These are phyloP conservation scores for Fomitopsis palustris DNA, from an alignment of 1,284 basidiomycete species.

Conservation along the genomic window DNA sequence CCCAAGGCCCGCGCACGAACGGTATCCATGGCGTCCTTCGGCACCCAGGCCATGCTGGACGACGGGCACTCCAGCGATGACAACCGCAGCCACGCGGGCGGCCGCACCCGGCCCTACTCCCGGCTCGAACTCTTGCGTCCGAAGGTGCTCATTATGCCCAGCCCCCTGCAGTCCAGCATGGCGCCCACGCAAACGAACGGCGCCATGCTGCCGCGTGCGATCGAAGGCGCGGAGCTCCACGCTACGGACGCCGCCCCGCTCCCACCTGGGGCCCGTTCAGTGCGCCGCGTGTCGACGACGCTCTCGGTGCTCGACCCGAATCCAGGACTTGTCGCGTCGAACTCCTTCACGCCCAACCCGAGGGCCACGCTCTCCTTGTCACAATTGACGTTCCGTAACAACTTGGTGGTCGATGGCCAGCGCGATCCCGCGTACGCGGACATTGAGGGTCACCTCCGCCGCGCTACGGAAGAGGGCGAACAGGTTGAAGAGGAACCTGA, in stretches of 20 bases:
- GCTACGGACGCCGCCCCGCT: slow-evolving; percentile 66
- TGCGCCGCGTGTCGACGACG: slow-evolving; percentile 40
- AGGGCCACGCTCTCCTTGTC: slow-evolving; percentile 67
- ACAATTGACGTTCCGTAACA: slow-evolving; percentile 78
- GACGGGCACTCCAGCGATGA: slow-evolving; percentile 40
- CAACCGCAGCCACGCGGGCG: slow-evolving; percentile 25
- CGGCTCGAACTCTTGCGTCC: slow-evolving; percentile 74
- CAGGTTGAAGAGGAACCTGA: slow-evolving; percentile 46
- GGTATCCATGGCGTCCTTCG: slow-evolving; percentile 61
- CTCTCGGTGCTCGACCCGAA: slow-evolving; percentile 28
- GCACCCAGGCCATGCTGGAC: slow-evolving; percentile 59
- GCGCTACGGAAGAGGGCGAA: slow-evolving; percentile 70
- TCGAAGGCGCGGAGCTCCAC: slow-evolving; percentile 55
- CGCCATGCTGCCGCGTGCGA: slow-evolving; percentile 29
- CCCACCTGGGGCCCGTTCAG: slow-evolving; percentile 61
- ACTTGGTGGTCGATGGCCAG: slow-evolving; percentile 62
- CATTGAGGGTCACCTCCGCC: slow-evolving; percentile 52
- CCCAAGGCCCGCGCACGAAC: slow-evolving; percentile 67
- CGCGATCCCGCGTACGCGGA: slow-evolving; percentile 59
- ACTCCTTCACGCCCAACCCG: slow-evolving; percentile 76
- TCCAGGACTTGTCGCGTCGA: slow-evolving; percentile 36
- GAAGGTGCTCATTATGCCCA: slow-evolving; percentile 83
- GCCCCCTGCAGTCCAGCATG: slow-evolving; percentile 61
- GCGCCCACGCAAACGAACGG: slow-evolving; percentile 23
- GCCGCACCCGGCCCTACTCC: slow-evolving; percentile 57